phyloP scores from a whole-genome alignment of 495 filamentous ascomycete genomes.

The Neurospora sp. region DNA sequence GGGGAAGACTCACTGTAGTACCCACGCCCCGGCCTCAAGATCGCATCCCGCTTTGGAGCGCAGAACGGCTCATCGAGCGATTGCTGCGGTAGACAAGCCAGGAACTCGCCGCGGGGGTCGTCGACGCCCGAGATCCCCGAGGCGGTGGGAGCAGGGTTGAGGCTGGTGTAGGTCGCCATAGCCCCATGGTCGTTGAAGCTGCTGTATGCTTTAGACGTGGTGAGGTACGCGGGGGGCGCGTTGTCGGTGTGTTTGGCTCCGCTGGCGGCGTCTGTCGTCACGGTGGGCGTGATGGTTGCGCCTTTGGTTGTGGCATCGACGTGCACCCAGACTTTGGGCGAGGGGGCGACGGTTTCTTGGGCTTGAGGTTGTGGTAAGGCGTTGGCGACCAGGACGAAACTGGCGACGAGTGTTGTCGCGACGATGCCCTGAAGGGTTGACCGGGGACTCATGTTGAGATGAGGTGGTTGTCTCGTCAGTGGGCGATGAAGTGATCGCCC shows the following conservation, averaged over 20 bases:
- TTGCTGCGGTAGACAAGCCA: slow-evolving; percentile 13
- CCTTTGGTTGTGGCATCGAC: slow-evolving; percentile 14
- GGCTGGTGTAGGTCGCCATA: slow-evolving; percentile 16
- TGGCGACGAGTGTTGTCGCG: neutral
- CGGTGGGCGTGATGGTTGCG: slow-evolving; percentile 15
- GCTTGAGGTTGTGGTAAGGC: slow-evolving; percentile 6
- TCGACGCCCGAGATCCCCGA: slow-evolving; percentile 1
- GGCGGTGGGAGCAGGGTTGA: slow-evolving; percentile 18
- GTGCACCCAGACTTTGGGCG: slow-evolving; percentile 16
- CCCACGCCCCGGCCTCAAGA: slow-evolving; percentile 10
- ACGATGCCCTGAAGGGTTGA: neutral
- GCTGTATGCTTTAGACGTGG: slow-evolving; percentile 11
- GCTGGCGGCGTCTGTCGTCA: slow-evolving; percentile 9
- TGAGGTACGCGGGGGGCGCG: slow-evolving; percentile 11
- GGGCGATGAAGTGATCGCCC: neutral
- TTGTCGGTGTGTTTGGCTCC: slow-evolving; percentile 14
- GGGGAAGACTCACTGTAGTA: slow-evolving; percentile 19
- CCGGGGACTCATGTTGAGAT: neutral
- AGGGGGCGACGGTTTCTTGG: neutral
- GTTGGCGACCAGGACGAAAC: neutral
- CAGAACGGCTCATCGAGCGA: slow-evolving; percentile 19
- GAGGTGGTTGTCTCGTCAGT: neutral
- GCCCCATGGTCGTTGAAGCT: slow-evolving; percentile 12
- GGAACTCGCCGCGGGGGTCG: slow-evolving; percentile 15
- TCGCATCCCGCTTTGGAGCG: slow-evolving; percentile 12